These are phyloP conservation scores for Novakomyces olei DNA, from an alignment of 805 yeast species.

Conservation along the genomic window DNA sequence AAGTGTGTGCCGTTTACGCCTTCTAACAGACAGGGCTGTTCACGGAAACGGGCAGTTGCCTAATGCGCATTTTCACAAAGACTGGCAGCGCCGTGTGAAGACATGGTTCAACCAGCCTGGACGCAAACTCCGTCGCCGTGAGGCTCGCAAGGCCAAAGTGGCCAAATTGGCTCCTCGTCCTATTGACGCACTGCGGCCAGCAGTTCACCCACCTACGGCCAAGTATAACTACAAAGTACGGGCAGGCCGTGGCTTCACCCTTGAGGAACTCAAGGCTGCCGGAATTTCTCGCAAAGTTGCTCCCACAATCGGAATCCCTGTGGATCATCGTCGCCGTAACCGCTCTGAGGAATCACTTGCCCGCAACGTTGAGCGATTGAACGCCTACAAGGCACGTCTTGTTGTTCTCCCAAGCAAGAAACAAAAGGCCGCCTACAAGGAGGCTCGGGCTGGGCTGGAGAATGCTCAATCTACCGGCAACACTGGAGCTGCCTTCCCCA, in stretches of 20 bases:
- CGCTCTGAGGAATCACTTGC: slow-evolving; percentile 89
- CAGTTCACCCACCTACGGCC: slow-evolving; percentile 96
- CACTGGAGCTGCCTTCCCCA: slow-evolving; percentile 64
- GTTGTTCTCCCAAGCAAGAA: slow-evolving; percentile 87
- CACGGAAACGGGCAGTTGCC: slow-evolving; percentile 4
- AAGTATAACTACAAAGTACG: slow-evolving; percentile 98
- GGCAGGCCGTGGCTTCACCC: slow-evolving; percentile 98
- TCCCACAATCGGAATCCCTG: slow-evolving; percentile 95
- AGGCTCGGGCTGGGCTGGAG: slow-evolving; percentile 48
- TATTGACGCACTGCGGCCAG: slow-evolving; percentile 85
- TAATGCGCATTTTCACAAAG: slow-evolving; percentile 18
- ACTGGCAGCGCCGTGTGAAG: slow-evolving; percentile 99
- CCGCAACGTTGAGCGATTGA: slow-evolving; percentile 83
- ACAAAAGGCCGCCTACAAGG: slow-evolving; percentile 33
- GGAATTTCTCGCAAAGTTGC: slow-evolving; percentile 87
- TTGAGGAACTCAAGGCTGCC: slow-evolving; percentile 93
- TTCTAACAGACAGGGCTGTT: slow-evolving; percentile 3
- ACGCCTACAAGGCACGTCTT: slow-evolving; percentile 88
- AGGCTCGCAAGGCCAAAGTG: slow-evolving; percentile 80
- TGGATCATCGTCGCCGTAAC: slow-evolving; percentile 99
- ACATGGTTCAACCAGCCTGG: slow-evolving; percentile 99
- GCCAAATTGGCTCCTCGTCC: slow-evolving; percentile 96
- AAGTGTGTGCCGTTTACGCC: too few species aligned
- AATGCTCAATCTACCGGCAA: slow-evolving; percentile 15
- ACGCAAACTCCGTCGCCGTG: slow-evolving; percentile 93